Base-by-base conservation (phyloP, 306 rosid genomes). In the Quercus variabilis region DNA sequence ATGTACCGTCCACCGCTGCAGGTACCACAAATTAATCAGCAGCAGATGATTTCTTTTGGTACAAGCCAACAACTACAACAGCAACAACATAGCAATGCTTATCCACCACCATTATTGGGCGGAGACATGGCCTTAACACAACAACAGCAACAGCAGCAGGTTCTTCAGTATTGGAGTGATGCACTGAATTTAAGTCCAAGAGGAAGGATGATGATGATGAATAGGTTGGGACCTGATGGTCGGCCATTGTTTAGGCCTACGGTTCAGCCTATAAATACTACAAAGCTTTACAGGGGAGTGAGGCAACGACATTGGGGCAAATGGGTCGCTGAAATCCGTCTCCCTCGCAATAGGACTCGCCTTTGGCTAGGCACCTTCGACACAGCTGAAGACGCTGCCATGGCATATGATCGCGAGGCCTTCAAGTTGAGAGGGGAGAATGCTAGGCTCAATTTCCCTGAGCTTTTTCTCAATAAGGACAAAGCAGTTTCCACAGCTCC, bases 301-400 rank as follows among this genome's bases (percentile, higher is more conserved):
- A 89, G 99, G 74, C 99, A 95, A 74, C 90, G 99, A 58, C 99
- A 95, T 82, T 95, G 99, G 99, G 99, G 99, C 0, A 95, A 95
- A 88, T 95, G 99, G 99, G 99, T 95, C 0, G 99, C 99, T 1
- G 99, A 95, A 73, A 95, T 95, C 73, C 97, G 99, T 74, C 90
- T 95, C 4, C 99, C 99, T 79, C 88, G 94, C 25, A 88, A 95
- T 75, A 83, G 99, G 76, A 87, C 97, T 28, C 93, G 99, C 35
- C 94, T 95, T 26, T 95, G 99, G 99, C 90, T 95, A 0, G 99
- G 99, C 76, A 95, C 99, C 33, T 95, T 92, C 52, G 99, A 95
- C 91, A 95, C 98, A 0, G 99, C 99, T 0, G 99, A 95, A 83
- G 99, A 92, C 35, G 99, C 99, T 23, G 99, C 99, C 81, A 28